Conservation (phyloP, 805 yeast genomes). For the Suhomyces emberorum region DNA sequence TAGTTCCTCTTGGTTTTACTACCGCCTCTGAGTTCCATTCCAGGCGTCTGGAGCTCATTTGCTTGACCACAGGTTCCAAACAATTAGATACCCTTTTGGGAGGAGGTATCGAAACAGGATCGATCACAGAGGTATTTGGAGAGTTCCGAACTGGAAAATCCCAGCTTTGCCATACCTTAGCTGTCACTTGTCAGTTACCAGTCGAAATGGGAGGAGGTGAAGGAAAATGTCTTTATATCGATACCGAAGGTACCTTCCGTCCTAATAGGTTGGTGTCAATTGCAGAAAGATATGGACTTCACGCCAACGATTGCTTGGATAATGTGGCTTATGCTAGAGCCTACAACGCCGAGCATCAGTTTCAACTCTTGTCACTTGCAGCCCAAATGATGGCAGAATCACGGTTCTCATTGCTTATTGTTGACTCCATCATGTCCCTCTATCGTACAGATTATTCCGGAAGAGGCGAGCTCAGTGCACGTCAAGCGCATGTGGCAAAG, state of each 20-base stretch:
- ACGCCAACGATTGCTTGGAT: constrained; percentile 91
- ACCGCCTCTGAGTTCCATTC: constrained; percentile 94
- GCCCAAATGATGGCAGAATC: constrained; percentile 96
- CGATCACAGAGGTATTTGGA: constrained; percentile 94
- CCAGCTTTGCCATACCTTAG: constrained; percentile 93
- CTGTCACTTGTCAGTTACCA: constrained; percentile 95
- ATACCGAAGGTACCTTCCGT: constrained; percentile 95
- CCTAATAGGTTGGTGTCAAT: constrained; percentile 87
- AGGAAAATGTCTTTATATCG: constrained; percentile 93
- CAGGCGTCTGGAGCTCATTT: constrained; percentile 84
- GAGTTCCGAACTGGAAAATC: constrained; percentile 98
- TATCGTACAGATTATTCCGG: constrained; percentile 95
- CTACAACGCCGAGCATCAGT: constrained; percentile 94
- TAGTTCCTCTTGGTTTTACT: constrained; percentile 95
- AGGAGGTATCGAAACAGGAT: constrained; percentile 97
- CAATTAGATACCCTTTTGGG: constrained; percentile 89
- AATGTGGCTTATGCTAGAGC: constrained; percentile 98
- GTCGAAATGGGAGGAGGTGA: constrained; percentile 98
- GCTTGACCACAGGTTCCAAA: constrained; percentile 93
- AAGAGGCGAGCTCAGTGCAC: constrained; percentile 90
- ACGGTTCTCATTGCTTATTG: constrained; percentile 82
- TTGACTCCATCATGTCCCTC: constrained; percentile 96
- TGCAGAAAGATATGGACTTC: constrained; percentile 86
- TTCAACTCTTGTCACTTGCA: constrained; percentile 80
- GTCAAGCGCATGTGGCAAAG: constrained; percentile 92